Percentiles rank a stretch among this genome's conserved stretches.
Conservation (phyloP, 1,284 basidiomycete species). For the Fistulinella staudtii region DNA sequence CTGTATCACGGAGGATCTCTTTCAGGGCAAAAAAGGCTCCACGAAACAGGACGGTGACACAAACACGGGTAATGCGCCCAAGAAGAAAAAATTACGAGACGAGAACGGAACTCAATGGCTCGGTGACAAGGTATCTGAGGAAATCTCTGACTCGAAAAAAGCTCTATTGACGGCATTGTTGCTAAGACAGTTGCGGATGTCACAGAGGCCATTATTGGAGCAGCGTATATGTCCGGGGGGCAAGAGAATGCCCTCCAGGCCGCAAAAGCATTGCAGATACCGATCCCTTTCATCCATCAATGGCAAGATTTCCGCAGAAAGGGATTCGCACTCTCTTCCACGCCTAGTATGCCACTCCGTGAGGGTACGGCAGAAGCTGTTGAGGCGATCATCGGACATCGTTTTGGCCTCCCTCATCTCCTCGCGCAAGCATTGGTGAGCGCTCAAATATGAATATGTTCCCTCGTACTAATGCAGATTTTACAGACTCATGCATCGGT, state of each 20-base stretch:
- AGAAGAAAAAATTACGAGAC: constrained; percentile 43
- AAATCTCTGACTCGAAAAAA: constrained; percentile 3
- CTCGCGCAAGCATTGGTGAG: constrained; percentile 69
- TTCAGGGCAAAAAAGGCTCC: constrained; percentile 11
- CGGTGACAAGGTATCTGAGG: constrained; percentile 63
- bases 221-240: constrained; percentile 70
- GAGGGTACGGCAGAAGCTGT: constrained; percentile 49
- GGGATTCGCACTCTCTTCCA: constrained; percentile 39
- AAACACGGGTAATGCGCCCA: constrained; percentile 27
- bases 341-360: constrained; percentile 41
- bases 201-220: constrained; percentile 76
- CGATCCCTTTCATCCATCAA: constrained; percentile 52
- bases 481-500: constrained; percentile 62
- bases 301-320: constrained; percentile 70
- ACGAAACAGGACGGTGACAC: constrained; percentile 12
- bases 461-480: constrained; percentile 5
- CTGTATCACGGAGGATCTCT: constrained; percentile 8
- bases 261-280: constrained; percentile 59
- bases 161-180: constrained; percentile 12
- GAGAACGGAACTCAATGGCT: constrained; percentile 54
- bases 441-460: background rate
- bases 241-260: constrained; percentile 58
- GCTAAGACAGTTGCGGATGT: constrained; percentile 75
- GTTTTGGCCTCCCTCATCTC: constrained; percentile 56
- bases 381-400: constrained; percentile 59